Percentiles rank a stretch among this genome's conserved stretches.
Conservation (phyloP, 2,329 filamentous ascomycete species). For the Sporothrix humicola region DNA sequence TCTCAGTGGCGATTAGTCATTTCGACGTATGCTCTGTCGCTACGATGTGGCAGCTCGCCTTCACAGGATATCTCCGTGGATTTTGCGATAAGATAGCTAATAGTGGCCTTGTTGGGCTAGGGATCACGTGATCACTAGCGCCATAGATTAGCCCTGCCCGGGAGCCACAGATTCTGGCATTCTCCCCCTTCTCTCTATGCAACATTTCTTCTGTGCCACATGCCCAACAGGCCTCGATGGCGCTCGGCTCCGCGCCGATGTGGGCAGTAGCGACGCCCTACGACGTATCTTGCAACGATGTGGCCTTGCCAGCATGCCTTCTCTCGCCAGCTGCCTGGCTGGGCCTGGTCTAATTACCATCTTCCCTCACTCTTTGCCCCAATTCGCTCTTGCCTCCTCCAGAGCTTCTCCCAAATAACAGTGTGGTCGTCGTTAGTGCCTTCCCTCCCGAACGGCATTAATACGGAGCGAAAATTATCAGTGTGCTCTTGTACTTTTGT, state of each 20-base stretch:
- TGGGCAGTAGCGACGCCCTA: background rate
- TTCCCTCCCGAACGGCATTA: slow-evolving; percentile 6
- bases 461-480: background rate
- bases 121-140: too few relatives aligned
- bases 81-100: slow-evolving; percentile 24
- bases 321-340: background rate
- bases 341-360: background rate
- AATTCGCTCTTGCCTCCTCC: background rate
- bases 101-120: background rate
- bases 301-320: too few relatives aligned
- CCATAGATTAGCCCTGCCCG: too few relatives aligned
- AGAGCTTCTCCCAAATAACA: background rate
- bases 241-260: slow-evolving; percentile 4
- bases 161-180: too few relatives aligned
- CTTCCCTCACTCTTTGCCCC: background rate
- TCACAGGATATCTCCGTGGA: slow-evolving; percentile 7
- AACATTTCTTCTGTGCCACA: too few relatives aligned
- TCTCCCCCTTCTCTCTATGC: too few relatives aligned
- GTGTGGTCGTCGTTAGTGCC: background rate
- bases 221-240: too few relatives aligned
- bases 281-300: too few relatives aligned
- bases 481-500: background rate
- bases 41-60: background rate
- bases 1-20: background rate
- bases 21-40: background rate